Evolutionary conservation across 2,329 filamentous ascomycete species (phyloP), one percentile per base, ranked within the genome.

Genomic region (Aspergillus fumigatus): DNA sequence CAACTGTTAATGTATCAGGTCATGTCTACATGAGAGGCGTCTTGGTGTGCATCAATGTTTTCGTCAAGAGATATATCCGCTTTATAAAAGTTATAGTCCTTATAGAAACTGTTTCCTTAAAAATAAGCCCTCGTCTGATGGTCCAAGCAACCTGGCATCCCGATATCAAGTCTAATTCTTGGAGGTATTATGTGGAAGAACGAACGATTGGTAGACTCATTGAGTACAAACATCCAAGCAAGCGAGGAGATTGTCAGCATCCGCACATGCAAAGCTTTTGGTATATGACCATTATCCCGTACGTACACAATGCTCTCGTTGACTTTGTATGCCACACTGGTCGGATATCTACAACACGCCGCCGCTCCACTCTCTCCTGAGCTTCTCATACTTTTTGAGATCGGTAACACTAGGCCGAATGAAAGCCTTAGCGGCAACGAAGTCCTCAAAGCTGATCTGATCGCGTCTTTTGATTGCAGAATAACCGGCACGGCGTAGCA

Each of bases 401-500:
- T 85, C 81, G 14, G 79, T 77, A n/a, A 85, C 83, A 70, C 81
- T 83, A 21, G 76, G 76, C 40, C 72, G 64, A 54, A 77, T 68
- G 50, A 72, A 73, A 17, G 68, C 61, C 59, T 73, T 75, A 10
- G 75, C 76, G 43, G 68, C 63, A 29, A 73, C 61, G 58, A 77
- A 77, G 59, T 78, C 76, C 43, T 77, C 67, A 49, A 78, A 63
- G 48, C 77, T 77, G 6, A 86, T 79, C 10, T 66, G 67, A 60
- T 76, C 77, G 19, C 75, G 70, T 14, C 81, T 70, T 61, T 77
- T 76, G 43, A 86, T 77, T 32, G 84, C 83, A 49, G 77, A 75
- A 66, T 84, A 80, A 27, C 81, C 84, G 9, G 86, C 86, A 61
- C 83, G 80, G 11, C 83, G 74, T 17, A 87, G 65, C 62, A 88